Conservation (phyloP, 441 rosid species). For the Corymbia calophylla region DNA sequence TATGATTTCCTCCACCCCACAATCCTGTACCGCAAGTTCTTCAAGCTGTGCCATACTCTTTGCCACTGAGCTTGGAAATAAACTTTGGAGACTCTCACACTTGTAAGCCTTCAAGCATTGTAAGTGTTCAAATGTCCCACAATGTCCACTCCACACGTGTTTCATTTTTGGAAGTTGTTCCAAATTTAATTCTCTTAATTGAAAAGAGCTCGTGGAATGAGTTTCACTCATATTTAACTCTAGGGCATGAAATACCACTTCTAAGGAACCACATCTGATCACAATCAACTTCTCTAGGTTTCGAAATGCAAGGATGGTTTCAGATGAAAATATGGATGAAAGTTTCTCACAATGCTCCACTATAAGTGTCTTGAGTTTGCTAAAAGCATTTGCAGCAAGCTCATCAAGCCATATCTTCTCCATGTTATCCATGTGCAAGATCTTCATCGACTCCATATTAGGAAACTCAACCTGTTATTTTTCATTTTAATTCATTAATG, state of each 20-base stretch:
- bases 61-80: accelerated
- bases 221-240: accelerated
- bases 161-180: not conserved
- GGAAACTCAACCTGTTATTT: not conserved
- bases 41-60: not conserved
- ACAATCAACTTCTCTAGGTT: not conserved
- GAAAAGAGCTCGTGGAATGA: accelerated
- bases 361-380: accelerated
- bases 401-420: not conserved
- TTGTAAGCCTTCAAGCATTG: accelerated
- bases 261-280: accelerated
- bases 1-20: accelerated
- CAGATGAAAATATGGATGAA: not conserved
- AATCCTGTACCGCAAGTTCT: accelerated
- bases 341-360: not conserved
- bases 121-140: accelerated
- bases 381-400: not conserved
- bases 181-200: accelerated
- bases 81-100: not conserved
- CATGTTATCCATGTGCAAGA: accelerated
- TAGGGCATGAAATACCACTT: accelerated
- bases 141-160: accelerated
- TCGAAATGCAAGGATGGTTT: accelerated
- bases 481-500: accelerated
- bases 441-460: accelerated